Base-by-base conservation (phyloP, 1,284 basidiomycete genomes). In the Sparassis latifolia region DNA sequence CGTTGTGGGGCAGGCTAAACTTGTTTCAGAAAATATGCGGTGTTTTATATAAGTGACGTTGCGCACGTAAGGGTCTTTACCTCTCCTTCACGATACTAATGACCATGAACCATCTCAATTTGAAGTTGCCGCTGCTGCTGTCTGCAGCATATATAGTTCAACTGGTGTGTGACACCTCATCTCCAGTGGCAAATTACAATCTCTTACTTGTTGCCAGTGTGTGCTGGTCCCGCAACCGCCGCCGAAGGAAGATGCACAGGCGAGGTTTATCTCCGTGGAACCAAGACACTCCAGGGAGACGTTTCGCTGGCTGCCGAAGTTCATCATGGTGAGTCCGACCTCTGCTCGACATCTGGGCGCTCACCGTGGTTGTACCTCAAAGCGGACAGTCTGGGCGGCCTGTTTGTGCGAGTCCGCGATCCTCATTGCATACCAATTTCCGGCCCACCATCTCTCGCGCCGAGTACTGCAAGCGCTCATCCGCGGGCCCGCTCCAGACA, bases 321-420 rank as follows among this genome's bases (percentile, higher is more conserved):
- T 52, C 27, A 27, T 52, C 29, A 31, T 52, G n/a, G 50, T 52
- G 47, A 38, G 37, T 5, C 30, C 20, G 35, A 31, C 27, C 20
- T 12, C 20, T 42, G 3, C 29, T 48, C 2, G 35, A 28, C 33
- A 33, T 44, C 10, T 6, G 32, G 6, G 45, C 28, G 33, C 12
- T 47, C 46, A 6, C 40, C 9, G 7, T n/a, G 40, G 10, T 42
- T 5, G 28, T 42, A 28, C 27, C 40, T 42, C 10, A 20, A 29
- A 51, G 50, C 50, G 42, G 10, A 48, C 50, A 3, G 33, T 48
- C 5, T 47, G 35, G 40, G 30, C 48, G 12, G 44, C 50, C 27
- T 30, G 33, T 10, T 10, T 33, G 32, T 43, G 41, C 31, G 70
- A 55, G 70, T 74, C 54, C 73, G 43, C 43, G 27, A 20, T 44